Base-by-base conservation (phyloP, 345 rosid genomes). In the Hypericum perforatum region DNA sequence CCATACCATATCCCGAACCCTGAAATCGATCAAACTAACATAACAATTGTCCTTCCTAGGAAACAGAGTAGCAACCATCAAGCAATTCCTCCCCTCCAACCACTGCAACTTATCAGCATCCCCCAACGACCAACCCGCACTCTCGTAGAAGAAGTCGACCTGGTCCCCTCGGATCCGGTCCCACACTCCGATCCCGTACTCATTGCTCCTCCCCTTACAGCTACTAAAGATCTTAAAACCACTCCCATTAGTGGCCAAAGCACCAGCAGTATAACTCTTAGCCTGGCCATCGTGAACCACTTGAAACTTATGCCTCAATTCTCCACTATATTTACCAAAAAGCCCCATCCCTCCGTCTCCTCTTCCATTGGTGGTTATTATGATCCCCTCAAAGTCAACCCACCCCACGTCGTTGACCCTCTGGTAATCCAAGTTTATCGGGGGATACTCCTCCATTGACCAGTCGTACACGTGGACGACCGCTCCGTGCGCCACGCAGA, bases 101-200 rank as follows among this genome's bases (percentile, higher is more conserved):
- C 97, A 92, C 16, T 92, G 95, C 36, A 92, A 65, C 76, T 81
- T 85, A 63, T 88, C 98, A 1, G 95, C 98, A 58, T 92, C 97
- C 10, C 98, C 98, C 5, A 92, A 72, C 3, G 97, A 85, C 96
- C 96, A 91, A 22, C 89, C 90, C 0, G 83, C 79, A 49, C 76
- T 65, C 39, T 92, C 97, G 52, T 92, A 83, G 62, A 88, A 85
- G 73, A 92, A 88, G 72, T 92, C 98, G 0, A 76, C 72, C 60
- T 88, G 97, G 58, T 85, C 78, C 7, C 94, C 95, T 0, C 91
- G 76, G 11, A 80, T 63, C 52, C 82, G 98, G 63, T 92, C 98
- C 97, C 98, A 92, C 62, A 92, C 95, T 9, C 98, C 98, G 63
- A 92, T 65, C 10, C 98, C 98, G 14, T 88, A 83, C 75, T 92